Evolutionary conservation across 495 filamentous ascomycete species (phyloP), one percentile per base, ranked within the genome.

Genomic region (Cercophora newfieldiana): DNA sequence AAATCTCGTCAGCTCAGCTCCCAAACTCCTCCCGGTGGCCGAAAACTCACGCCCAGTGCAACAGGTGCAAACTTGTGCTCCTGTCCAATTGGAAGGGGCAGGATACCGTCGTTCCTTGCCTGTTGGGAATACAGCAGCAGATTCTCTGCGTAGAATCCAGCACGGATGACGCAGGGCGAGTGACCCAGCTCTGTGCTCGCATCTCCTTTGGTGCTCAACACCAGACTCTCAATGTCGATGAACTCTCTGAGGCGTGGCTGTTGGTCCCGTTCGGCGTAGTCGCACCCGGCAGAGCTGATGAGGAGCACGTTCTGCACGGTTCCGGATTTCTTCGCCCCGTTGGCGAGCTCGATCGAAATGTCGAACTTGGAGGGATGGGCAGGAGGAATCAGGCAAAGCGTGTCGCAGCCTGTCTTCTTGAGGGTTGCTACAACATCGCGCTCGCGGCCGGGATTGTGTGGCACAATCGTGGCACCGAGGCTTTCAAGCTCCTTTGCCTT

Each of bases 61-160:
- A 87, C 75, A 7, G 83, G 84, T 0, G 85, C 81, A 65, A 86
- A 86, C 69, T 84, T 83, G 69, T 87, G 82, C 18, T 74, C 71
- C 25, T 72, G 62, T 22, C 85, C 83, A 63, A 85, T 77, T 16
- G 84, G 85, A 12, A 61, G 47, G 3, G 59, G 59, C 24, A 61
- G 25, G 7, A 61, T 19, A 8, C 81, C 80, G 33, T 82, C 75
- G 25, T 74, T 68, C 57, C 82, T 74, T 7, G 80, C 79, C 66
- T 86, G 82, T 19, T 73, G 72, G 10, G 80, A 72, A 65, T 86
- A 86, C 0, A 79, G 65, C 0, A 86, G 75, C n/a, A 86, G 74
- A 53, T 86, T 86, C 73, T 86, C 85, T 3, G 83, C 82, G 49
- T 86, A 86, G 59, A 87, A 86, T 3, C 85, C 83, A 54, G 82